A percentile compares a stretch with the other conserved stretches of the same genome.
Conservation (phyloP, 805 yeast genomes). For the Schizosaccharomyces lindneri region DNA sequence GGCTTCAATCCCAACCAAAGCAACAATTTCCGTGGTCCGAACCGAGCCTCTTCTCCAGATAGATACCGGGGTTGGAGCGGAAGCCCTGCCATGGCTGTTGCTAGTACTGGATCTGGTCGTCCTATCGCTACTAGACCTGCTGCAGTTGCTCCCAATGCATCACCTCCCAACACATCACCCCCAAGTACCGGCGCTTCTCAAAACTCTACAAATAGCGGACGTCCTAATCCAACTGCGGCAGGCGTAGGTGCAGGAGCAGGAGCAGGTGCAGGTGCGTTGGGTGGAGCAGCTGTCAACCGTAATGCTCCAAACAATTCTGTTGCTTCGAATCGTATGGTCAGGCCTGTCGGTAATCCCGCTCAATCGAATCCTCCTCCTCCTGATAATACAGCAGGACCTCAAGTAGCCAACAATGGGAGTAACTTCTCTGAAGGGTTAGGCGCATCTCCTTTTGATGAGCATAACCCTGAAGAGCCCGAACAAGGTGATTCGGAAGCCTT, state of each 20-base stretch:
- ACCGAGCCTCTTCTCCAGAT: not conserved
- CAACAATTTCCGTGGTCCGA: not conserved
- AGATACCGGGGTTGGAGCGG: not conserved
- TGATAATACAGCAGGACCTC: not conserved
- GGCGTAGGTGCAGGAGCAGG: not conserved
- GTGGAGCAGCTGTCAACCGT: not conserved
- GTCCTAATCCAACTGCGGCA: not conserved
- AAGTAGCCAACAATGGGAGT: not conserved
- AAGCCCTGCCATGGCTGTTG: not conserved
- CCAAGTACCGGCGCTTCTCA: not conserved
- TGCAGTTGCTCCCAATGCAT: not conserved
- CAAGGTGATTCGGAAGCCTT: not conserved
- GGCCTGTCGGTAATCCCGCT: not conserved
- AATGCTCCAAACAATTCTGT: not conserved
- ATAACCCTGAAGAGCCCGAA: not conserved
- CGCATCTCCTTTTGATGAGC: not conserved
- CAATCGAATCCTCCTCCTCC: not conserved
- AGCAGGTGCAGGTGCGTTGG: not conserved
- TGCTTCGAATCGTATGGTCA: not conserved
- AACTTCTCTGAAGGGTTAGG: not conserved
- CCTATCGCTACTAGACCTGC: not conserved
- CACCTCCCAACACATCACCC: not conserved
- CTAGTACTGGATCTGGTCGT: not conserved
- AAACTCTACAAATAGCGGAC: not conserved
- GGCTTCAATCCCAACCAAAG: not conserved